A percentile compares a stretch with the other conserved stretches of the same genome.
These are phyloP conservation scores for Skeletonema costatum DNA, from an alignment of 108 stramenopile species.

Conservation along the genomic window DNA sequence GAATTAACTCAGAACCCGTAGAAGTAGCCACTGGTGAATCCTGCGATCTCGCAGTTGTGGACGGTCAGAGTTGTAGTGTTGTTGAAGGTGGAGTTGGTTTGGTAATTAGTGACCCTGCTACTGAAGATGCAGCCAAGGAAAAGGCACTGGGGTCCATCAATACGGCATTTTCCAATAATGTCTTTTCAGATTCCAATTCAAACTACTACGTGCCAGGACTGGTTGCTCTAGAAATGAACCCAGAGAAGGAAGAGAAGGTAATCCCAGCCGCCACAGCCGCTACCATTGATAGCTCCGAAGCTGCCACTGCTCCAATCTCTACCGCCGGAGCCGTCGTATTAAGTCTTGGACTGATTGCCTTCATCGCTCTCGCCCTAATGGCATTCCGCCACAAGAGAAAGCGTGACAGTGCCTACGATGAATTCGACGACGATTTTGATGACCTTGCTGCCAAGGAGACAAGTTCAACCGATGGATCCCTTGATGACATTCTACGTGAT, in stretches of 20 bases:
- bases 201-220: neutral
- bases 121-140: neutral
- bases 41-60: neutral
- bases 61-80: neutral
- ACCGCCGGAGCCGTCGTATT: neutral
- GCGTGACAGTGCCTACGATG: neutral
- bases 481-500: neutral
- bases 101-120: neutral
- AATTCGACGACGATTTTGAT: neutral
- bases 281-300: neutral
- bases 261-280: neutral
- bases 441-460: neutral
- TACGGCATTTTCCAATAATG: neutral
- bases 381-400: constrained; percentile 1
- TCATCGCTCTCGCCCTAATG: neutral
- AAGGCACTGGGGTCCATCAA: neutral
- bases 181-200: neutral
- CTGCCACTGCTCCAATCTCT: neutral
- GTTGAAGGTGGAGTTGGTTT: neutral
- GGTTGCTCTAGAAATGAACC: neutral
- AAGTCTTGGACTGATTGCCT: neutral
- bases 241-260: neutral
- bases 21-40: neutral
- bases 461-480: neutral
- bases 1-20: neutral